Conservation (phyloP, 2,329 filamentous ascomycete genomes). For the Trichoderma polysporum region DNA sequence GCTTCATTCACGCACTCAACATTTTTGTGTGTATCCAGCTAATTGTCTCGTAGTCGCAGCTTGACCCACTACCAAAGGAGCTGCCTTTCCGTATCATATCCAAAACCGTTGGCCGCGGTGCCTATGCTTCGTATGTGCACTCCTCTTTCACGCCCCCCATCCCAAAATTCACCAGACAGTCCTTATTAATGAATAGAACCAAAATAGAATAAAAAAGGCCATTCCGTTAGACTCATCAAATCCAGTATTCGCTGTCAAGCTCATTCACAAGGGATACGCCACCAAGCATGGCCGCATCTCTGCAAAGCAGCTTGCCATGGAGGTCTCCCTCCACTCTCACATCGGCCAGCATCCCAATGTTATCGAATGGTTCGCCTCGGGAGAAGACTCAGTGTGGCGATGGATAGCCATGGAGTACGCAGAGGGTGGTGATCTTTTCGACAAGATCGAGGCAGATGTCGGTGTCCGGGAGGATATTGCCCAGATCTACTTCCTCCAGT, state of each 20-base stretch:
- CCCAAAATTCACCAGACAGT: background rate
- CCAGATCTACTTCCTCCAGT: constrained; percentile 92
- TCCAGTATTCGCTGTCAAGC: constrained; percentile 94
- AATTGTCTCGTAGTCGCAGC: constrained; percentile 69
- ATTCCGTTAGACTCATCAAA: constrained; percentile 65
- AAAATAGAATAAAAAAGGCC: constrained; percentile 85
- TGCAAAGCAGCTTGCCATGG: constrained; percentile 85
- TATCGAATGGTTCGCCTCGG: constrained; percentile 86
- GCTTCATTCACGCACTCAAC: background rate
- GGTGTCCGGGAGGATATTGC: constrained; percentile 94
- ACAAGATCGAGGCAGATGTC: constrained; percentile 98
- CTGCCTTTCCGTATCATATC: constrained; percentile 94
- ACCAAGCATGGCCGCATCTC: constrained; percentile 84
- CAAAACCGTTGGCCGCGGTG: constrained; percentile 92
- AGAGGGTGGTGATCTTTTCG: constrained; percentile 92
- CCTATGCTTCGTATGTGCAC: constrained; percentile 82
- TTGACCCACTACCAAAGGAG: constrained; percentile 79
- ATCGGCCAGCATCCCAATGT: constrained; percentile 90
- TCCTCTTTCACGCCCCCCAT: constrained; percentile 10
- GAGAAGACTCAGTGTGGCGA: constrained; percentile 82
- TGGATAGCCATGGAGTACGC: constrained; percentile 99
- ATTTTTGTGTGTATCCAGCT: background rate
- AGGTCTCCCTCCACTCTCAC: constrained; percentile 85
- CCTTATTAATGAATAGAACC: constrained; percentile 19
- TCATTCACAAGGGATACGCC: constrained; percentile 97